phyloP scores from a whole-genome alignment of 805 yeast genomes.

The Yamadazyma takamatsuzukensis region DNA sequence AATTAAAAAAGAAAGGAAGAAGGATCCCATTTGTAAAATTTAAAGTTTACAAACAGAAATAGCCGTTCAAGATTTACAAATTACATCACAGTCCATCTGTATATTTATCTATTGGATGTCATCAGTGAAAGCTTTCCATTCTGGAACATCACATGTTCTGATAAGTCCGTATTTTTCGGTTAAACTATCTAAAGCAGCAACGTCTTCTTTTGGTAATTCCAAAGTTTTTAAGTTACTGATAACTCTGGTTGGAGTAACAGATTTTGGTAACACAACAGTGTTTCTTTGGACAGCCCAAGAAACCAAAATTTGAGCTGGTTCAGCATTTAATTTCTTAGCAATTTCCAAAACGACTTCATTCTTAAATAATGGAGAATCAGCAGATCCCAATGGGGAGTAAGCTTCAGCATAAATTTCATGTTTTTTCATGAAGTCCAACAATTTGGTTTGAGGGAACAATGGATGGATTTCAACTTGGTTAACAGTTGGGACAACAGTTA shows the following conservation, averaged over 20 bases:
- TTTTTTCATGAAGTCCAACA: slow-evolving; percentile 47
- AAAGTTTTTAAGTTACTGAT: slow-evolving; percentile 35
- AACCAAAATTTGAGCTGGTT: slow-evolving; percentile 33
- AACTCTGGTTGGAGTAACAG: slow-evolving; percentile 33
- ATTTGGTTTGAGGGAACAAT: slow-evolving; percentile 35
- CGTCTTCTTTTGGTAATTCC: slow-evolving; percentile 32
- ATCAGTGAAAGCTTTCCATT: slow-evolving; percentile 13
- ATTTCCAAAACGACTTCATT: slow-evolving; percentile 23
- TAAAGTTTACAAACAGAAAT: too few relatives aligned
- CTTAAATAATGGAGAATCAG: slow-evolving; percentile 32
- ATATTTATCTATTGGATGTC: slow-evolving; percentile 6
- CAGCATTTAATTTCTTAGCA: slow-evolving; percentile 28
- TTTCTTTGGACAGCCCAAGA: slow-evolving; percentile 40
- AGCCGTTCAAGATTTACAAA: too few relatives aligned
- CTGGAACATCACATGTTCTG: slow-evolving; percentile 23
- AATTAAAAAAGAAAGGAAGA: too few relatives aligned
- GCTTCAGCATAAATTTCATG: slow-evolving; percentile 68
- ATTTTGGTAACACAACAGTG: slow-evolving; percentile 38
- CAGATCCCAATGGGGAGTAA: slow-evolving; percentile 65
- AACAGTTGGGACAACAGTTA: slow-evolving; percentile 27
- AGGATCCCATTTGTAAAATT: too few relatives aligned
- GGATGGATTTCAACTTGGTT: slow-evolving; percentile 38
- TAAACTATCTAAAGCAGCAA: slow-evolving; percentile 29
- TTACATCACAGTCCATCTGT: too few relatives aligned
- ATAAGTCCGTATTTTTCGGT: slow-evolving; percentile 30